Evolutionary conservation across 2,329 filamentous ascomycete genomes (phyloP), one percentile per base, ranked within the genome.

Genomic region (Alternaria hordeiaustralica): DNA sequence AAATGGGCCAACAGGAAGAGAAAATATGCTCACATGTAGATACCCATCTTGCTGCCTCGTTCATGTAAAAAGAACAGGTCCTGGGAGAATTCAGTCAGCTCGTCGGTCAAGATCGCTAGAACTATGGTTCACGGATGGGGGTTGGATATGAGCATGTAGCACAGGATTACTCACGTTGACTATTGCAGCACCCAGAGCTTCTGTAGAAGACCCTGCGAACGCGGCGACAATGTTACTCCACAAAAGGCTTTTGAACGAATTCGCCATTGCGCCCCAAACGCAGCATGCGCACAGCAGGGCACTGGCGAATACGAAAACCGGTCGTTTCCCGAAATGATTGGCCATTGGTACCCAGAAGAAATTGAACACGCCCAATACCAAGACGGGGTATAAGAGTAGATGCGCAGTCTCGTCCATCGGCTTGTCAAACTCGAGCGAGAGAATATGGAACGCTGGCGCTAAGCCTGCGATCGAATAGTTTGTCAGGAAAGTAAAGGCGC

Each of bases 311-410:
- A 85, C 80, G 61, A 85, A 85, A 3, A 84, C 76, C 1, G 84
- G 83, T 6, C 84, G 75, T 65, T 85, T 82, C 11, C 84, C 84
- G 58, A 84, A 82, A 60, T 81, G 83, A 23, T 81, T 83, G 56
- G 82, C 80, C 10, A 85, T 65, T 13, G 84, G 84, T 6, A 85
- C 82, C 83, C 83, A 85, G 68, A 85, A 78, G 76, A 86, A 86
- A 67, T 86, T 86, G 71, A 83, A 84, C 28, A 84, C 80, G 2
- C 84, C 83, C 3, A 86, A 79, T 2, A 84, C 80, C 4, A 86
- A 73, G 64, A 86, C 84, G 1, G 79, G 79, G 71, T 77, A 81
- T 12, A 80, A 67, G 2, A 82, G 73, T 1, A 82, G 65, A 21
- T 74, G 75, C 15, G 80, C 82, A 2, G 83, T 82, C 55, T 85